Conservation (phyloP, 306 rosid genomes). For the Fagus sylvatica region DNA sequence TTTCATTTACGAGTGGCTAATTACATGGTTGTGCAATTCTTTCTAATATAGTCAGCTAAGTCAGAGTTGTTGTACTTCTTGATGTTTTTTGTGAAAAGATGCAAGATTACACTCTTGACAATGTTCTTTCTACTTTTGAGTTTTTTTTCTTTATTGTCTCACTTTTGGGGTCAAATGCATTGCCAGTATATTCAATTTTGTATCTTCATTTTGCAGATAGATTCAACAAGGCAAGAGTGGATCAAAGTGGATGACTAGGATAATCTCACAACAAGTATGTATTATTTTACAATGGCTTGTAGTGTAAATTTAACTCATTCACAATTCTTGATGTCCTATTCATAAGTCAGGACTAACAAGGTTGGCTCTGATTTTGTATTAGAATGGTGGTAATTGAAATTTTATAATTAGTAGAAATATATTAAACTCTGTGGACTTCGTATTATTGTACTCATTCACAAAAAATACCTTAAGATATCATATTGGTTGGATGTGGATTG, state of each 20-base stretch:
- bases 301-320: neutral
- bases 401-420: no score
- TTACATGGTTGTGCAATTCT: constrained; percentile 19
- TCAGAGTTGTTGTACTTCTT: constrained; percentile 87
- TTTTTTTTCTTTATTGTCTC: neutral
- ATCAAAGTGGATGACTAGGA: constrained; percentile 80
- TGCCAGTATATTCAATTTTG: constrained; percentile 1
- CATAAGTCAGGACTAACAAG: no score
- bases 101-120: neutral
- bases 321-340: no score
- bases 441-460: no score
- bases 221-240: constrained; percentile 51
- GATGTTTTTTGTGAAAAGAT: constrained; percentile 89
- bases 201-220: constrained; percentile 47
- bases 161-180: neutral
- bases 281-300: constrained; percentile 14
- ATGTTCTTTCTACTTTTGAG: constrained; percentile 39
- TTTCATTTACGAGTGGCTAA: constrained; percentile 5
- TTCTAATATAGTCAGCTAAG: constrained; percentile 68
- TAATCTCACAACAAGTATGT: constrained; percentile 62
- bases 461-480: no score
- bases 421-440: no score
- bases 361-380: no score
- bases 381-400: no score
- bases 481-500: no score